Conservation (phyloP, 1,284 basidiomycete genomes). For the Tilletia caries region DNA sequence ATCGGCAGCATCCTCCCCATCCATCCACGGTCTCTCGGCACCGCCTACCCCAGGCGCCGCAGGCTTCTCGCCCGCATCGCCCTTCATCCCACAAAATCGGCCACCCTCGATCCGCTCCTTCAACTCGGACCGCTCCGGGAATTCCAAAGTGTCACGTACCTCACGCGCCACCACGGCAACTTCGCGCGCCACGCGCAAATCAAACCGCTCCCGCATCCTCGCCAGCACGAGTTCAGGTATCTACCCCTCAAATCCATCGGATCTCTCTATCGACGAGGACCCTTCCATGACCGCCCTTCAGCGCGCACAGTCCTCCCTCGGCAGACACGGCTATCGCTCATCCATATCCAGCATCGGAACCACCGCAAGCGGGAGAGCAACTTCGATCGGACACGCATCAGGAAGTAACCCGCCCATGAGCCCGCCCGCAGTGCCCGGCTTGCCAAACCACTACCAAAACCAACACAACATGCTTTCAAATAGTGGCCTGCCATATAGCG, state of each 20-base stretch:
- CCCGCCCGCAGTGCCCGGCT: slow-evolving; percentile 4
- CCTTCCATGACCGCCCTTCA: background rate
- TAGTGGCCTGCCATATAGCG: background rate
- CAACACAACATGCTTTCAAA: background rate
- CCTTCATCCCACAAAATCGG: background rate
- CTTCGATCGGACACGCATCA: background rate
- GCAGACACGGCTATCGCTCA: background rate
- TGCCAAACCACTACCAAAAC: background rate
- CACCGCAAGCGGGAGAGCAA: background rate
- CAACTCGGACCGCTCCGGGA: background rate
- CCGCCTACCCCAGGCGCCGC: no score
- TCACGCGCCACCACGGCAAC: slow-evolving; percentile 4
- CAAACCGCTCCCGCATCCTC: background rate
- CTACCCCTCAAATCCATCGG: background rate
- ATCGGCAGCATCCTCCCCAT: background rate
- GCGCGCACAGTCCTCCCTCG: slow-evolving; percentile 2
- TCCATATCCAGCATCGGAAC: background rate
- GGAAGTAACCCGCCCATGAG: background rate
- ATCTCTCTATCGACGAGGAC: background rate
- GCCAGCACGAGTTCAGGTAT: background rate
- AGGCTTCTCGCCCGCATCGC: no score
- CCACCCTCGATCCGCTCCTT: slow-evolving; percentile 2
- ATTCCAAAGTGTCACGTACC: background rate
- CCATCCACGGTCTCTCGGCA: background rate
- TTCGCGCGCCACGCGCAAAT: background rate